Evolutionary conservation across 2,329 filamentous ascomycete species (phyloP), one percentile per base, ranked within the genome.

Genomic region (Metarhizium humberi): DNA sequence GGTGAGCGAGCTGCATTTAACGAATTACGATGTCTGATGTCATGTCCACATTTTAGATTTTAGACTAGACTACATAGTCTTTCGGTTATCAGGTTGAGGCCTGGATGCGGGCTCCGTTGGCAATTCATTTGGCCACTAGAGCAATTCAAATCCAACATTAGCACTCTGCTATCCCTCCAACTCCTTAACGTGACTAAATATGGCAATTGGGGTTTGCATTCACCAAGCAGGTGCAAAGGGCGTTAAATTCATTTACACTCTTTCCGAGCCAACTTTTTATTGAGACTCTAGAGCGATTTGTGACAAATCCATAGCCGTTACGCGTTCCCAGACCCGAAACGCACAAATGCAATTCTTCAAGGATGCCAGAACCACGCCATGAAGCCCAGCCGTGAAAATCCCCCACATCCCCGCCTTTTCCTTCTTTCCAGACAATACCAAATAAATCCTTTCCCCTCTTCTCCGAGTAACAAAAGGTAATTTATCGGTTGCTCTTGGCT

Each of bases 401-500:
- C 58, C 59, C 53, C 45, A 34, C 30, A 54, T 47, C 45, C 46
- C 56, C 53, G 40, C 54, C n/a, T 14, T 57, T 47, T 25, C 63
- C 7, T 48, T 45, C 42, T 45, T 55, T 53, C 51, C 56, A 54
- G 45, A 47, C 51, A 50, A 56, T 51, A 55, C 55, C 46, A 54
- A 20, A 48, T 40, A 48, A 48, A 29, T 32, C 20, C 14, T 16
- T 29, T 14, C 30, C 14, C 25, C 45, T 16, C 30, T 57, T 10
- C 20, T 42, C 42, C 36, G 46, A 45, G 16, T 20, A 25, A 13
- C 18, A 53, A 50, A 61, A 58, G 60, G 62, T 65, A 72, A 67
- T 92, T 92, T 97, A 99, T 88, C 94, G 90, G 88, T 99, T 99
- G 86, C 85, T 90, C 90, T 99, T 99, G 81, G 94, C 94, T 71